Evolutionary conservation across 1,139 yeast genomes (phyloP).

Genomic region (Trichomonascaceae sp.): DNA sequence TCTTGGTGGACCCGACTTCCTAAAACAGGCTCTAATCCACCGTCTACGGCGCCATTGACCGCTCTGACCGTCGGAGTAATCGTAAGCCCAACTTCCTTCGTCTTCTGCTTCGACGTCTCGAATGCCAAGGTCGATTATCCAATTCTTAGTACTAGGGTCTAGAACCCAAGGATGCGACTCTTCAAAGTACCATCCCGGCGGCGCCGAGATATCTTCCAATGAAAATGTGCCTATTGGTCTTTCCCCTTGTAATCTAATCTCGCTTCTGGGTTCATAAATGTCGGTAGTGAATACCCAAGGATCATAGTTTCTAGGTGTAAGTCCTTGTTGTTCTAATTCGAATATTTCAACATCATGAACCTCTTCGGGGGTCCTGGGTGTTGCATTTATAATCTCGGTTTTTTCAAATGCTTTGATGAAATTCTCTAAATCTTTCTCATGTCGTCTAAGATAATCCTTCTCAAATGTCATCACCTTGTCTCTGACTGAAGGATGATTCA

Average conservation of each 20-base stretch:
- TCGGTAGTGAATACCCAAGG: constrained; percentile 44
- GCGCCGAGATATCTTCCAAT: constrained; percentile 56
- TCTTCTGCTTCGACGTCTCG: constrained; percentile 28
- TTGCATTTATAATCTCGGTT: constrained; percentile 40
- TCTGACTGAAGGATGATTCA: constrained; percentile 53
- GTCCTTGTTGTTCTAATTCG: constrained; percentile 65
- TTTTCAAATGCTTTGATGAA: constrained; percentile 37
- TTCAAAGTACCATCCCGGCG: constrained; percentile 64
- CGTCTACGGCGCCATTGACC: constrained; percentile 39
- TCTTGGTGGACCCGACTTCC: constrained; percentile 16
- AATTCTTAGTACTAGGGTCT: constrained; percentile 47
- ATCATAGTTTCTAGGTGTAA: constrained; percentile 56
- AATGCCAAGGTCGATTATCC: constrained; percentile 48
- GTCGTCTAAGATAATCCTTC: constrained; percentile 20
- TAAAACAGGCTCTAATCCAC: constrained; percentile 31
- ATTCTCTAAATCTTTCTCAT: constrained; percentile 20
- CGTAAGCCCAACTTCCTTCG: constrained; percentile 43
- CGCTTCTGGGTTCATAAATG: constrained; percentile 49
- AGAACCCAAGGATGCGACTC: constrained; percentile 62
- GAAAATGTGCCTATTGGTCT: constrained; percentile 61
- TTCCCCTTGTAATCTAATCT: constrained; percentile 49
- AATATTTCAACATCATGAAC: constrained; percentile 58
- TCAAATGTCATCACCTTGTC: constrained; percentile 23
- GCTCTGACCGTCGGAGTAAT: constrained; percentile 31
- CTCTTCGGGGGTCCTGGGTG: constrained; percentile 60